phyloP scores from a whole-genome alignment of 768 basidiomycete species.

The Lentinula sp. region DNA sequence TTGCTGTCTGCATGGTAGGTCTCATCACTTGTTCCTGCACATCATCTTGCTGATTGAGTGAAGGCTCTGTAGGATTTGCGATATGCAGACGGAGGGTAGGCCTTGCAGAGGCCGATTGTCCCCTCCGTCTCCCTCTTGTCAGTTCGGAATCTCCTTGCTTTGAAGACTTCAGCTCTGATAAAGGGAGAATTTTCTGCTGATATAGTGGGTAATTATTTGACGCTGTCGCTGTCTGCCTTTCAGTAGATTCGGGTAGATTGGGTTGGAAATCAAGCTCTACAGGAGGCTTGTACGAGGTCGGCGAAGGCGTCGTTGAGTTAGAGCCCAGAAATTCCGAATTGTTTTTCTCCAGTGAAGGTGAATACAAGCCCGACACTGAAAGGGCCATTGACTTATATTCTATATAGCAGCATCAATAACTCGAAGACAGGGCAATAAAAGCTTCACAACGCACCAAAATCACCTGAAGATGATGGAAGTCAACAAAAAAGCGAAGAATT shows the following conservation, averaged over 20 bases:
- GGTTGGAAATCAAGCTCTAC: background rate
- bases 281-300: background rate
- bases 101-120: slow-evolving; percentile 3
- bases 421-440: background rate
- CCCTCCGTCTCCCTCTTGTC: background rate
- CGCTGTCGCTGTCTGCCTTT: background rate
- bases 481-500: background rate
- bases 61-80: slow-evolving; percentile 5
- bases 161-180: background rate
- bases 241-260: background rate
- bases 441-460: background rate
- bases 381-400: slow-evolving; percentile 2
- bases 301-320: background rate
- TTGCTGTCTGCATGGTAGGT: background rate
- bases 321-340: slow-evolving; percentile 1
- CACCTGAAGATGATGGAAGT: background rate
- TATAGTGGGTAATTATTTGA: background rate
- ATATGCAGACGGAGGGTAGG: slow-evolving; percentile 5
- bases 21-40: background rate
- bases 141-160: background rate
- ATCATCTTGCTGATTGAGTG: background rate
- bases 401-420: background rate
- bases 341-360: slow-evolving; percentile 1
- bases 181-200: background rate
- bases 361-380: slow-evolving; percentile 5